Evolutionary conservation across 2,329 filamentous ascomycete genomes (phyloP).

Genomic region (Arthrobotrys megalospora): DNA sequence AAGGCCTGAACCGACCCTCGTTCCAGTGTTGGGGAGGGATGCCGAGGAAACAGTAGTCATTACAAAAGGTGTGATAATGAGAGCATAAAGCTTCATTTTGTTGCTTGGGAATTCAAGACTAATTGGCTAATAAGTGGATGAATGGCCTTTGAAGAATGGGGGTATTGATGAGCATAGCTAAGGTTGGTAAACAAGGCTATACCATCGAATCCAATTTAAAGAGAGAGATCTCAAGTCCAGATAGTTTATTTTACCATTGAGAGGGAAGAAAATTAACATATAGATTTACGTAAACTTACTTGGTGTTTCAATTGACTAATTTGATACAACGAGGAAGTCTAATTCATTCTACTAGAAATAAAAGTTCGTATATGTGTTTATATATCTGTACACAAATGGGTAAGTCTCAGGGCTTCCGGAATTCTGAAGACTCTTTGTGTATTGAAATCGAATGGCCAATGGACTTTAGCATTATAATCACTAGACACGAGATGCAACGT

Average conservation of each 20-base stretch:
- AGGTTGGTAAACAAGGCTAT: no score
- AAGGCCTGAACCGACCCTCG: not conserved
- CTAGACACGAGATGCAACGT: no score
- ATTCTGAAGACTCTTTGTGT: not conserved
- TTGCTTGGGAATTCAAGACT: not conserved
- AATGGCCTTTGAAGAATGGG: not conserved
- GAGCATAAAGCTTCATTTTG: constrained; percentile 1
- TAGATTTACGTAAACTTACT: no score
- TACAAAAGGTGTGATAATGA: not conserved
- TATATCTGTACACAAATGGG: not conserved
- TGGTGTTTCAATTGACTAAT: not conserved
- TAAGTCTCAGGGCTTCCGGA: not conserved
- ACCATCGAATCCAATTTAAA: no score
- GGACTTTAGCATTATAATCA: not conserved
- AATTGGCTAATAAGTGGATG: not conserved
- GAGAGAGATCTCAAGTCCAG: no score
- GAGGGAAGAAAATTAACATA: no score
- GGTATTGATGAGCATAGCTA: not conserved
- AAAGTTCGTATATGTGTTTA: constrained; percentile 2
- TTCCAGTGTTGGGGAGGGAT: not conserved
- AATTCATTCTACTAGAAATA: not conserved
- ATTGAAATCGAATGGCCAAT: not conserved
- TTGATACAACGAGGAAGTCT: not conserved
- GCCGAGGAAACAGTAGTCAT: not conserved
- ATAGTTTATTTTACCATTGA: no score